Conservation (phyloP, 257 asterid genomes). For the Dorcoceras hygrometricum region DNA sequence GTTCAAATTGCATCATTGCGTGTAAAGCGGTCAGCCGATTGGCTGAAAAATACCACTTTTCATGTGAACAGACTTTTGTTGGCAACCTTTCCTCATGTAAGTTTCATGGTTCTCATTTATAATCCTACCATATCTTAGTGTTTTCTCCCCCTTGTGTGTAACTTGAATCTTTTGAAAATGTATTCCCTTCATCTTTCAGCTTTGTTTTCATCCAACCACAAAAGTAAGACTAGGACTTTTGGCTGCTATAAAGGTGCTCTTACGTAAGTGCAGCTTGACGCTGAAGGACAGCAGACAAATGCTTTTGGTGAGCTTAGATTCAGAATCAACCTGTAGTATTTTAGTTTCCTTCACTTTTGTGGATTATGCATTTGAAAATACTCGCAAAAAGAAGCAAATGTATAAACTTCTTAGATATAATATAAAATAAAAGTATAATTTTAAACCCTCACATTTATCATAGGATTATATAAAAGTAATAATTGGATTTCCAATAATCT, state of each 20-base stretch:
- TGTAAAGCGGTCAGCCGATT: slow-evolving; percentile 64
- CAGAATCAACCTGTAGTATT: slow-evolving; percentile 23
- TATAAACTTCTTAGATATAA: too few species aligned
- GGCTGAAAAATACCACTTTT: slow-evolving; percentile 61
- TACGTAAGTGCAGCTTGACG: slow-evolving; percentile 59
- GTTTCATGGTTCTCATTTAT: slow-evolving; percentile 29
- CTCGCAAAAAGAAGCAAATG: too few species aligned
- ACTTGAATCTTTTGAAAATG: slow-evolving; percentile 4
- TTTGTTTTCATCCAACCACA: slow-evolving; percentile 72
- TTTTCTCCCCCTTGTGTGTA: slow-evolving; percentile 11
- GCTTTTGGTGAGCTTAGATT: slow-evolving; percentile 75
- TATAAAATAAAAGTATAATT: too few species aligned
- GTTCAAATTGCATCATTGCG: slow-evolving; percentile 47
- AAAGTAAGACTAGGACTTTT: slow-evolving; percentile 68
- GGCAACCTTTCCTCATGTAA: slow-evolving; percentile 87
- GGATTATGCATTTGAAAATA: slow-evolving; percentile 12
- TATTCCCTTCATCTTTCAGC: slow-evolving; percentile 39
- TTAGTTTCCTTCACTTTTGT: slow-evolving; percentile 20
- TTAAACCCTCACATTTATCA: too few species aligned
- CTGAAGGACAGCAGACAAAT: slow-evolving; percentile 76
- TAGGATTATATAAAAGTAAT: too few species aligned
- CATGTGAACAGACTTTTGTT: slow-evolving; percentile 74
- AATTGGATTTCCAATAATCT: too few species aligned
- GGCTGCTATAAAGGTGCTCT: slow-evolving; percentile 57
- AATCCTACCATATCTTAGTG: background rate